phyloP scores from a whole-genome alignment of 164 flowering plant genomes.

The Brasenia schreberi region DNA sequence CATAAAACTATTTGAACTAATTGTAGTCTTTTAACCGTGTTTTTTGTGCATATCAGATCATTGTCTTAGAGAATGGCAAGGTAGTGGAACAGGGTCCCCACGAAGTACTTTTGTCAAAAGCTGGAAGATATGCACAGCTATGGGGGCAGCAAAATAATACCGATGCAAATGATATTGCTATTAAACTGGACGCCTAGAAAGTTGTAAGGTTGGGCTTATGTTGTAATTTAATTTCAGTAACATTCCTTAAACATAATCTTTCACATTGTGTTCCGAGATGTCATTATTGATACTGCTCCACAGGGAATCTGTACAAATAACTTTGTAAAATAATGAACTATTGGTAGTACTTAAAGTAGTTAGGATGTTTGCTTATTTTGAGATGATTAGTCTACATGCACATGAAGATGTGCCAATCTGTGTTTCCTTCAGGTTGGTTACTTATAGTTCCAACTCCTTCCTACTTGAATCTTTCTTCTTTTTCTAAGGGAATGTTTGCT shows the following conservation, averaged over 20 bases:
- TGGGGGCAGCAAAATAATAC: conserved; percentile 89
- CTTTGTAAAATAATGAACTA: background rate
- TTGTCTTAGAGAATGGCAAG: conserved; percentile 86
- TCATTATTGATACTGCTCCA: background rate
- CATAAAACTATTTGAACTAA: background rate
- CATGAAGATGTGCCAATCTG: background rate
- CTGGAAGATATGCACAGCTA: conserved; percentile 89
- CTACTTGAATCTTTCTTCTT: background rate
- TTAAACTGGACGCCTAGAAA: conserved; percentile 16
- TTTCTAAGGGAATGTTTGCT: background rate
- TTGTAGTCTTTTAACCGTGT: background rate
- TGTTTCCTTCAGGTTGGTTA: background rate
- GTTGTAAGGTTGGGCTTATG: background rate
- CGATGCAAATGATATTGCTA: conserved; percentile 39
- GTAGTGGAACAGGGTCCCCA: conserved; percentile 93
- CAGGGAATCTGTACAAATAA: background rate
- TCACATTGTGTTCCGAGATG: background rate
- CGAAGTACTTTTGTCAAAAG: conserved; percentile 56
- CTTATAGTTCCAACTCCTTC: background rate
- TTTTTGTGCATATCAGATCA: conserved; percentile 39
- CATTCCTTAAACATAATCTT: background rate
- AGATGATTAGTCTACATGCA: background rate
- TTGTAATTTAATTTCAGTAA: background rate
- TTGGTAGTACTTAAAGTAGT: too few relatives aligned
- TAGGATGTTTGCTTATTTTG: too few relatives aligned